These are phyloP conservation scores for Canariomyces notabilis DNA, from an alignment of 2,329 filamentous ascomycete species.

Conservation along the genomic window DNA sequence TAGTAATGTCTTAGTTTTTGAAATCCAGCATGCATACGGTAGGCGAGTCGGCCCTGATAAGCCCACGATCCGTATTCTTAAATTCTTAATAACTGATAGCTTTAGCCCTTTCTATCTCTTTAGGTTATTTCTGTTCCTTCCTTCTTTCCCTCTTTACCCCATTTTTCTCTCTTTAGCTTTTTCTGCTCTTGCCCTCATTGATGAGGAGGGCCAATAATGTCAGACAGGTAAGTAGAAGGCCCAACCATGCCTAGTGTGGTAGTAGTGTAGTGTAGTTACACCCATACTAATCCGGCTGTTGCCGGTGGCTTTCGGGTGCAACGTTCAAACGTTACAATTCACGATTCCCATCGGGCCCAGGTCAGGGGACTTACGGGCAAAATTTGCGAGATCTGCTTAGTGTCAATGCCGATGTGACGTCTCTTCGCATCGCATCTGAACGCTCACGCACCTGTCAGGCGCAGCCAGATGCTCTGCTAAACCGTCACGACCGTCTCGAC, in stretches of 20 bases:
- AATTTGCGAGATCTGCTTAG: slow-evolving; percentile 27
- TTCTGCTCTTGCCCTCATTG: slow-evolving; percentile 11
- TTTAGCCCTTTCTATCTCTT: too few species aligned
- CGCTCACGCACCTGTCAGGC: slow-evolving; percentile 13
- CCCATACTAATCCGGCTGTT: slow-evolving; percentile 18
- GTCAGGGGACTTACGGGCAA: slow-evolving; percentile 26
- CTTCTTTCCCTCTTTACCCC: too few species aligned
- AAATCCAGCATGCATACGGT: slow-evolving; percentile 8
- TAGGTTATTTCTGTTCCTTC: too few species aligned
- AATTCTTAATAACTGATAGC: too few species aligned
- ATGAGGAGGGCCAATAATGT: neutral
- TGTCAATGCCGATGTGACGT: slow-evolving; percentile 20
- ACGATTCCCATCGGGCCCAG: slow-evolving; percentile 29
- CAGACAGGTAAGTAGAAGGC: slow-evolving; percentile 2
- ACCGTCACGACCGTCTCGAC: slow-evolving; percentile 6
- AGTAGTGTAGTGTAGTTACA: too few species aligned
- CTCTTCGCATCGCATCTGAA: slow-evolving; percentile 13
- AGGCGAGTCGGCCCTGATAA: slow-evolving; percentile 6
- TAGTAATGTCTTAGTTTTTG: slow-evolving; percentile 10
- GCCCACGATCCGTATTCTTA: too few species aligned
- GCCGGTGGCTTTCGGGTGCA: slow-evolving; percentile 27
- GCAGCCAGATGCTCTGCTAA: slow-evolving; percentile 2
- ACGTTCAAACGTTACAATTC: slow-evolving; percentile 28
- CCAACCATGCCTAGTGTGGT: slow-evolving; percentile 3
- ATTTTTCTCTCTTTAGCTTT: slow-evolving; percentile 14